These are phyloP conservation scores for Stromatinia cepivora DNA, from an alignment of 2,329 filamentous ascomycete genomes.

Conservation along the genomic window DNA sequence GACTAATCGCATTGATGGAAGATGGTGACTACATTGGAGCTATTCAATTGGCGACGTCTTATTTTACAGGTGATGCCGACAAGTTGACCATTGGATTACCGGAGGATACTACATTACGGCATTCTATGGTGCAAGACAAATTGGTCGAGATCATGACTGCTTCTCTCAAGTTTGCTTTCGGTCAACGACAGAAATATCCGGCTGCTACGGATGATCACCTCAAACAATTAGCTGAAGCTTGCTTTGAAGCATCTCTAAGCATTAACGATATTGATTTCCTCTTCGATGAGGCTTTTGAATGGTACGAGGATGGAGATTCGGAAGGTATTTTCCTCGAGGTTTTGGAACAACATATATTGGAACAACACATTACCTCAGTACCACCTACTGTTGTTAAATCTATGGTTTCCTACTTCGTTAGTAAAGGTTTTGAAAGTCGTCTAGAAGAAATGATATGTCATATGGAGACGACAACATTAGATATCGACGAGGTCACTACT, in stretches of 20 bases:
- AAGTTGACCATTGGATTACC: constrained; percentile 92
- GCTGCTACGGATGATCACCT: constrained; percentile 55
- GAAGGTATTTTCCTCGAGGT: constrained; percentile 82
- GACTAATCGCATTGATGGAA: constrained; percentile 91
- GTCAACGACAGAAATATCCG: constrained; percentile 56
- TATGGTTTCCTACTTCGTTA: constrained; percentile 78
- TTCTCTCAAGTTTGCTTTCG: constrained; percentile 85
- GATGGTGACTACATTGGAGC: constrained; percentile 93
- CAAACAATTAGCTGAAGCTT: constrained; percentile 76
- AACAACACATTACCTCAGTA: constrained; percentile 69
- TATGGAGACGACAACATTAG: constrained; percentile 85
- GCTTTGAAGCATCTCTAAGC: constrained; percentile 78
- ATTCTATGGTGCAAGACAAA: constrained; percentile 83
- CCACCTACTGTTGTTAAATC: constrained; percentile 85
- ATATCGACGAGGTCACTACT: constrained; percentile 87
- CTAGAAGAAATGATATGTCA: constrained; percentile 95
- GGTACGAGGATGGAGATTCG: constrained; percentile 75
- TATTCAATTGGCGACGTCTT: constrained; percentile 85
- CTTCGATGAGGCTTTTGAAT: constrained; percentile 87
- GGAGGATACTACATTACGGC: constrained; percentile 73
- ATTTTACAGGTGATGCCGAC: constrained; percentile 88
- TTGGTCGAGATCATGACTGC: constrained; percentile 91
- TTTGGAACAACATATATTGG: constrained; percentile 83
- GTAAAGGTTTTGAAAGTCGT: constrained; percentile 70
- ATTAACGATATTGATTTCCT: constrained; percentile 80